Evolutionary conservation across 2,329 filamentous ascomycete genomes (phyloP), one percentile per base, ranked within the genome.

Genomic region (Nemania sp.): DNA sequence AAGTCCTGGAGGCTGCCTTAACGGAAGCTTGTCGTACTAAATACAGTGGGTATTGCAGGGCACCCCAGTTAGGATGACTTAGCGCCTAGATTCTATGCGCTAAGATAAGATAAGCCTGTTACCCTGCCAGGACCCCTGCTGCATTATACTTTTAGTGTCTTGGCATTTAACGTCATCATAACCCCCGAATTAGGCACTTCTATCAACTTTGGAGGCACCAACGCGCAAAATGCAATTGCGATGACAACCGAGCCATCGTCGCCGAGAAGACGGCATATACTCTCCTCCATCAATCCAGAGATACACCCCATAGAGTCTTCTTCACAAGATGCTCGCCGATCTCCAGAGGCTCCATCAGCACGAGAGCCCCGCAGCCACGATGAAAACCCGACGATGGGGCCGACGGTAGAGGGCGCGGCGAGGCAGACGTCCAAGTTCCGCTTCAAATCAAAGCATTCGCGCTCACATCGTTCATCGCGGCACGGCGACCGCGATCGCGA

Each of bases 381-480:
- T 45, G 55, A 63, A 44, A 41, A 49, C 26, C 51, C 30, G n/a
- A 43, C 14, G 15, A 20, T 43, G 31, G 52, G 55, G 14, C n/a
- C 44, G 30, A 44, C 43, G 19, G 45, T 28, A 19, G 61, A 61
- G 19, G 23, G 44, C 17, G 40, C 19, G 26, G 53, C 63, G 40
- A 65, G 56, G 42, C 64, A 61, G 42, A 59, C 68, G 2, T 70
- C 70, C 17, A 74, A 68, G 49, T 74, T 77, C 55, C 72, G 75
- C 31, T 75, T 77, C 62, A 77, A 77, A 52, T 73, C 72, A 3
- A 70, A 70, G 46, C 60, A 62, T 49, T 64, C 69, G 6, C 59
- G 58, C 5, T 66, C 64, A 2, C 64, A 63, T 42, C 56, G 54
- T 19, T 62, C 64, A 4, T 67, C 66, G 7, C 60, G 60, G n/a